Percentiles rank a stretch among this genome's conserved stretches.
phyloP scores from a whole-genome alignment of 192 early-diverging fungal genomes.

The Gonapodya prolifera region DNA sequence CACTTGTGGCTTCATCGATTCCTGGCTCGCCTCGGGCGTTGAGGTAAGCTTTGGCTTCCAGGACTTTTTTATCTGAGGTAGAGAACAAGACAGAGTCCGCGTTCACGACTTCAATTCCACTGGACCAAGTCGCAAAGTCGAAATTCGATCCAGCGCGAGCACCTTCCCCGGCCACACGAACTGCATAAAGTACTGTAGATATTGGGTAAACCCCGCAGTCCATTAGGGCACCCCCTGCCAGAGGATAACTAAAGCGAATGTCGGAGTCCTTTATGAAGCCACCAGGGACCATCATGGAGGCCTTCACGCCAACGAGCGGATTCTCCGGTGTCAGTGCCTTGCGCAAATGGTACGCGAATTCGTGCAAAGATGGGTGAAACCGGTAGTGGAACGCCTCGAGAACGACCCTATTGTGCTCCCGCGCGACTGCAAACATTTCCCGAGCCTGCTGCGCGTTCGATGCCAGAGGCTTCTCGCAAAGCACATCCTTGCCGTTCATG shows the following conservation, averaged over 20 bases:
- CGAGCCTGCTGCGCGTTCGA: conserved; percentile 16
- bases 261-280: background rate
- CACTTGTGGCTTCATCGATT: background rate
- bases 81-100: background rate
- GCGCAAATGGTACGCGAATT: conserved; percentile 10
- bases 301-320: background rate
- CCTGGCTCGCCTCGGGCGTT: background rate
- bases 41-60: background rate
- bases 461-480: conserved; percentile 28
- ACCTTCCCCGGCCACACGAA: background rate
- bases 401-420: conserved; percentile 19
- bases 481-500: conserved; percentile 40
- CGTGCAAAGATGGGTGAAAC: conserved; percentile 17
- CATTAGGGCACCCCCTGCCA: background rate
- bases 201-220: background rate
- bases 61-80: background rate
- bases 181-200: background rate
- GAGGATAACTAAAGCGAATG: background rate
- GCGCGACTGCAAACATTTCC: conserved; percentile 16
- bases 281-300: background rate
- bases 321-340: background rate
- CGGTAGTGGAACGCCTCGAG: conserved; percentile 29
- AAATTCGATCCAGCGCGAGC: background rate
- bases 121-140: background rate
- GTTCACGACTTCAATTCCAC: background rate